Evolutionary conservation across 768 basidiomycete species (phyloP).

Genomic region (Boletus vermiculosoides): DNA sequence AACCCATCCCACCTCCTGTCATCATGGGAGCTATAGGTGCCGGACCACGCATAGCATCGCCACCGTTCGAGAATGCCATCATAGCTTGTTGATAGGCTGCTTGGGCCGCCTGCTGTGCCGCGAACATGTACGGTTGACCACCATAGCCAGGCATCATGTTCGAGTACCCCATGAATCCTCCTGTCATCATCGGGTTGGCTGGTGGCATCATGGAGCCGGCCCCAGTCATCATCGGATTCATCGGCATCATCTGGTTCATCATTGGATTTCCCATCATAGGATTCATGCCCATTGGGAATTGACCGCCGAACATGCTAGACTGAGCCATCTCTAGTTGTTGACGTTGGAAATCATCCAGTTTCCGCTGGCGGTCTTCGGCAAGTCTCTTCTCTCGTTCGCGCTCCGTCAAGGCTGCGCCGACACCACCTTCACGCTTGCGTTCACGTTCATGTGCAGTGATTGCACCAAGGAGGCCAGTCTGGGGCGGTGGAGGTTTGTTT

Average conservation of each 20-base stretch:
- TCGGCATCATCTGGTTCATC: slow-evolving; percentile 47
- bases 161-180: slow-evolving; percentile 45
- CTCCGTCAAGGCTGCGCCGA: slow-evolving; percentile 93
- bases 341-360: slow-evolving; percentile 86
- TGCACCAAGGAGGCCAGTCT: slow-evolving; percentile 92
- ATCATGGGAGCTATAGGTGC: slow-evolving; percentile 53
- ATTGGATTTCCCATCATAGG: slow-evolving; percentile 76
- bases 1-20: slow-evolving; percentile 54
- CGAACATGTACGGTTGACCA: slow-evolving; percentile 80
- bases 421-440: slow-evolving; percentile 89
- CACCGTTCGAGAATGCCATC: slow-evolving; percentile 82
- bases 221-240: slow-evolving; percentile 59
- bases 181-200: slow-evolving; percentile 52
- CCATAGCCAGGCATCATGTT: slow-evolving; percentile 41
- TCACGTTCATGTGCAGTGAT: slow-evolving; percentile 95
- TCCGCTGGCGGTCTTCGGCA: slow-evolving; percentile 90
- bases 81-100: slow-evolving; percentile 90
- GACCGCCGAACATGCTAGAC: slow-evolving; percentile 66
- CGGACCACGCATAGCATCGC: slow-evolving; percentile 42
- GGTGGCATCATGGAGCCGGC: slow-evolving; percentile 49
- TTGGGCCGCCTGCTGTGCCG: slow-evolving; percentile 76
- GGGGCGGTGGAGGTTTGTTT: slow-evolving; percentile 90
- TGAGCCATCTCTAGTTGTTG: slow-evolving; percentile 91
- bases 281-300: slow-evolving; percentile 47
- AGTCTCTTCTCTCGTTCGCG: slow-evolving; percentile 89